Conservation (phyloP, 495 filamentous ascomycete genomes). For the Aspergillus leporis region DNA sequence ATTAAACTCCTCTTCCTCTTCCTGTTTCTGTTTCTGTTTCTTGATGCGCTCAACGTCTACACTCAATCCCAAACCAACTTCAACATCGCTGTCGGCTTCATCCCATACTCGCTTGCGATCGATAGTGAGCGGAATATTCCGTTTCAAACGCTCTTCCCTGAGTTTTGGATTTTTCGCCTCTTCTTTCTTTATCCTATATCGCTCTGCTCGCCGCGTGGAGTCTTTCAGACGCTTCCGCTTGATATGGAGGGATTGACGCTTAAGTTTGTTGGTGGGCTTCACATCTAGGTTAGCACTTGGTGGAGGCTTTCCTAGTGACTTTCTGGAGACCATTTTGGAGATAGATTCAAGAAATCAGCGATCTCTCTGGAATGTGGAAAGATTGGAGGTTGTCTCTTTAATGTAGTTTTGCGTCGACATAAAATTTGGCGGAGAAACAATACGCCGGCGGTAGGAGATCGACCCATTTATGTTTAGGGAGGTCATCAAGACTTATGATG, state of each 20-base stretch:
- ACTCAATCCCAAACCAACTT: constrained; percentile 64
- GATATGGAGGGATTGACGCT: constrained; percentile 71
- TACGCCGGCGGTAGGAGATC: constrained; percentile 21
- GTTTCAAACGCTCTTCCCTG: constrained; percentile 64
- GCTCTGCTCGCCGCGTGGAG: constrained; percentile 69
- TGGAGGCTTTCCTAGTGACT: constrained; percentile 25
- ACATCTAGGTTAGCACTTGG: constrained; percentile 25
- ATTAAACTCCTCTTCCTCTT: constrained; percentile 58
- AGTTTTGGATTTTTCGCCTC: constrained; percentile 83
- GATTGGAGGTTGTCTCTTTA: constrained; percentile 1
- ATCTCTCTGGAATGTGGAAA: not conserved
- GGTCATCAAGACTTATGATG: not conserved
- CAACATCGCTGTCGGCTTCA: constrained; percentile 70
- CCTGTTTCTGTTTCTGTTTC: constrained; percentile 65
- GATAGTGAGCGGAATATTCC: constrained; percentile 80
- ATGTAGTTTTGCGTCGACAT: constrained; percentile 1
- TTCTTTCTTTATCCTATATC: constrained; percentile 75
- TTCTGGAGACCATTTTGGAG: constrained; percentile 27
- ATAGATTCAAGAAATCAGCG: not conserved
- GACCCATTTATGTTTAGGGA: not conserved
- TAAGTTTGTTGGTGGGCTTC: constrained; percentile 66
- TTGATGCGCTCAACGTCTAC: constrained; percentile 79
- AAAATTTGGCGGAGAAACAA: constrained; percentile 21
- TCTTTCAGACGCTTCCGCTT: constrained; percentile 74
- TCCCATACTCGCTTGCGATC: constrained; percentile 94